These are phyloP conservation scores for Pichia paraexigua DNA, from an alignment of 805 yeast species.

Conservation along the genomic window DNA sequence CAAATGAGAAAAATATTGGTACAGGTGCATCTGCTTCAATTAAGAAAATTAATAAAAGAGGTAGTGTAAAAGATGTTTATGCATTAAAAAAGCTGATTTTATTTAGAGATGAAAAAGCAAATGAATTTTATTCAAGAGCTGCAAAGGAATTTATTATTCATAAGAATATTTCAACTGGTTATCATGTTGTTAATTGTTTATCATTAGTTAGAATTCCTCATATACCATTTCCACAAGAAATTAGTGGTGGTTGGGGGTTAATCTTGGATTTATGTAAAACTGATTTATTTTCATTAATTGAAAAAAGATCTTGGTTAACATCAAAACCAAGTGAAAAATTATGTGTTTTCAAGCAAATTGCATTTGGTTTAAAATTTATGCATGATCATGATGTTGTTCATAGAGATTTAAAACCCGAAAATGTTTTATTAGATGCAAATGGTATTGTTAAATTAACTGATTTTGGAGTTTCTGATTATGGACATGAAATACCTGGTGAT, in stretches of 20 bases:
- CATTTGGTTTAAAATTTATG: slow-evolving; percentile 55
- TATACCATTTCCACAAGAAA: slow-evolving; percentile 40
- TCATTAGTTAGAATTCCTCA: slow-evolving; percentile 55
- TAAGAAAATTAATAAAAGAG: slow-evolving; percentile 37
- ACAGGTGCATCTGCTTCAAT: slow-evolving; percentile 74
- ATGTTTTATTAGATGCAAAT: slow-evolving; percentile 56
- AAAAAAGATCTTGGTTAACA: slow-evolving; percentile 54
- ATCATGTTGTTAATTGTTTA: slow-evolving; percentile 57
- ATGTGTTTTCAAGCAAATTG: slow-evolving; percentile 69
- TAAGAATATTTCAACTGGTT: slow-evolving; percentile 42
- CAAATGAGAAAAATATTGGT: slow-evolving; percentile 48
- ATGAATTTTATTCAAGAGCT: slow-evolving; percentile 66
- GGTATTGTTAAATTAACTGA: slow-evolving; percentile 75
- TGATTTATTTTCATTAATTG: slow-evolving; percentile 55
- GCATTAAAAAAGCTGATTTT: slow-evolving; percentile 65
- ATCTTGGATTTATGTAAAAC: slow-evolving; percentile 53
- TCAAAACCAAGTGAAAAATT: slow-evolving; percentile 44
- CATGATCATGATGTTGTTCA: slow-evolving; percentile 81
- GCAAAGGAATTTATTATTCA: slow-evolving; percentile 64
- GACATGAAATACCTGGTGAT: slow-evolving; percentile 51
- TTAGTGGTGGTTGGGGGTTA: slow-evolving; percentile 77
- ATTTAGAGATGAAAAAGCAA: slow-evolving; percentile 57
- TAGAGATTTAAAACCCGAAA: slow-evolving; percentile 92
- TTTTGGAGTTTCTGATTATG: slow-evolving; percentile 81
- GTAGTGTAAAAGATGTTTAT: slow-evolving; percentile 29